phyloP scores from a whole-genome alignment of 1,284 basidiomycete species.

The Chalciporus piperatoides region DNA sequence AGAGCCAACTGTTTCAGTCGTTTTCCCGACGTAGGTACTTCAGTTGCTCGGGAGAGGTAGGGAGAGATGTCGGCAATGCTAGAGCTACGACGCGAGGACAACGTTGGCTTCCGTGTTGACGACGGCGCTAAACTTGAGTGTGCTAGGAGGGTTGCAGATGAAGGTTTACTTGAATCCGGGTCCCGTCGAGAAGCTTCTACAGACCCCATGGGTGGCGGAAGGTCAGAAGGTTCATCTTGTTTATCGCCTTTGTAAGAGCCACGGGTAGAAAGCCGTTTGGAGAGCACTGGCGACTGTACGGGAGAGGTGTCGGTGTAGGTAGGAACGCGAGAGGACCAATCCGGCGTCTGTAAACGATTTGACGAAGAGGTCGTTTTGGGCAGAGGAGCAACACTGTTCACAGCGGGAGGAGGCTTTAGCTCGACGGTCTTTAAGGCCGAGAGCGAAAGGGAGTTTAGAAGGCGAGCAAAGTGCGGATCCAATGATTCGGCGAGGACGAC shows the following conservation, averaged over 20 bases:
- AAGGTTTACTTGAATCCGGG: conserved; percentile 9
- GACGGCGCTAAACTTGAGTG: conserved; percentile 9
- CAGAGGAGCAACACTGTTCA: conserved; percentile 5
- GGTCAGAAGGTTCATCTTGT: conserved; percentile 16
- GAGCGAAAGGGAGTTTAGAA: conserved; percentile 58
- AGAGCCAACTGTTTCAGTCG: conserved; percentile 68
- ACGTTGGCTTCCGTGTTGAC: conserved; percentile 21
- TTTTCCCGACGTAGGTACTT: conserved; percentile 53
- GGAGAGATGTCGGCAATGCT: conserved; percentile 61
- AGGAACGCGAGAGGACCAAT: conserved; percentile 35
- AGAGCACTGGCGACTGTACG: conserved; percentile 6
- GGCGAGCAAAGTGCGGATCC: conserved; percentile 68
- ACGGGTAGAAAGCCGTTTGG: conserved; percentile 6
- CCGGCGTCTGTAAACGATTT: conserved; percentile 23
- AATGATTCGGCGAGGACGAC: conserved; percentile 31
- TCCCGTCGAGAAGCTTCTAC: conserved; percentile 25
- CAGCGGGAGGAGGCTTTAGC: conserved; percentile 6
- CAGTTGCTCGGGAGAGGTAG: conserved; percentile 50
- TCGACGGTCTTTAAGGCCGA: conserved; percentile 45
- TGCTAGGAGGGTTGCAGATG: conserved; percentile 6
- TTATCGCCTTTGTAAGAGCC: conserved; percentile 15
- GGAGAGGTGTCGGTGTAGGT: conserved; percentile 14
- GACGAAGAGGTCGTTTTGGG: conserved; percentile 11
- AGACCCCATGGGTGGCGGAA: conserved; percentile 11
- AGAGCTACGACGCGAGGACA: conserved; percentile 35